Evolutionary conservation across 2,329 filamentous ascomycete species (phyloP).

Genomic region (Nothophaeocryptopus gaeumannii): DNA sequence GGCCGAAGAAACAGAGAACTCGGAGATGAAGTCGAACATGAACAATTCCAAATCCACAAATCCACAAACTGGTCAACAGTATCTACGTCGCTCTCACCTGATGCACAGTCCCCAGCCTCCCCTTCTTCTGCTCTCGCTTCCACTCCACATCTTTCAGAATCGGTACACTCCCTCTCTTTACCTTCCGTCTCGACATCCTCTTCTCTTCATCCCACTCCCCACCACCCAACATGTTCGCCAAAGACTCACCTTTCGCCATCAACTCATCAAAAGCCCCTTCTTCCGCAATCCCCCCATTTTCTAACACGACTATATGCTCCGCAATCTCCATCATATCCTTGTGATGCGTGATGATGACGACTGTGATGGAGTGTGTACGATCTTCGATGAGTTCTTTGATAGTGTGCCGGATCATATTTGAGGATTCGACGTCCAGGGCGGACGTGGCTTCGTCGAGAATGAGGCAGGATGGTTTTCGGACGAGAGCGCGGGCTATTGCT

Average conservation of each 20-base stretch:
- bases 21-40: no score
- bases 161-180: neutral
- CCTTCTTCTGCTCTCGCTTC: conserved; percentile 1
- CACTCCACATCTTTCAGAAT: conserved; percentile 9
- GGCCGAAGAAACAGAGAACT: no score
- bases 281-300: conserved; percentile 67
- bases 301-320: conserved; percentile 67
- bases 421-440: conserved; percentile 69
- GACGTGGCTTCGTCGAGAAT: conserved; percentile 86
- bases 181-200: neutral
- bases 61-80: no score
- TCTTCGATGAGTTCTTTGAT: conserved; percentile 53
- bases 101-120: no score
- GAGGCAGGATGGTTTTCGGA: conserved; percentile 67
- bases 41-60: no score
- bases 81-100: no score
- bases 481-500: conserved; percentile 75
- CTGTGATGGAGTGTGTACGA: conserved; percentile 51
- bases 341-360: conserved; percentile 79
- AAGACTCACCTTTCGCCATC: conserved; percentile 36
- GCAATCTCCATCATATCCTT: conserved; percentile 83
- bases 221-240: conserved; percentile 40
- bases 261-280: conserved; percentile 65
- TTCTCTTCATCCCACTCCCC: conserved; percentile 29
- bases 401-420: conserved; percentile 62